Conservation (phyloP, 306 rosid species). For the Luffa acutangula region DNA sequence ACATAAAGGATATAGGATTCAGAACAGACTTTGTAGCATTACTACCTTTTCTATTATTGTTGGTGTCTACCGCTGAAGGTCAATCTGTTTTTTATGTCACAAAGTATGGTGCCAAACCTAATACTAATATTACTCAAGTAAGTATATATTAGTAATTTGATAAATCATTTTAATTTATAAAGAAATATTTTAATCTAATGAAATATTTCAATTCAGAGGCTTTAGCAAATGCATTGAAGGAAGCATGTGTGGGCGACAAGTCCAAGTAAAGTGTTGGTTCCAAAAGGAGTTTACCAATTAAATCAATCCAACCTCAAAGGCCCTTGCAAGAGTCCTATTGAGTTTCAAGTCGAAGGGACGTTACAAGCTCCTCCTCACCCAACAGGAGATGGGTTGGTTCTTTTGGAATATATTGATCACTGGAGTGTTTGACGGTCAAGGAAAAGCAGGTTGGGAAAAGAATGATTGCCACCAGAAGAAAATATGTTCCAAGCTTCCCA, state of each 20-base stretch:
- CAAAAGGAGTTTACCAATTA: constrained; percentile 8
- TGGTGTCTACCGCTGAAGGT: not conserved
- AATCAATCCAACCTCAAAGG: constrained; percentile 7
- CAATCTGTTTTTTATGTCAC: constrained; percentile 2
- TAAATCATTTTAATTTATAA: no score
- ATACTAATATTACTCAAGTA: constrained; percentile 10
- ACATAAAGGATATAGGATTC: not conserved
- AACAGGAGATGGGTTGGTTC: constrained; percentile 17
- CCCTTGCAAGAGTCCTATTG: constrained; percentile 33
- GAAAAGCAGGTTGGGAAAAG: constrained; percentile 25
- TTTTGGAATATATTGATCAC: constrained; percentile 7
- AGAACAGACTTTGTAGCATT: no score
- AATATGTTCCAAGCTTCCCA: constrained; percentile 10
- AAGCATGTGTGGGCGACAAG: constrained; percentile 17
- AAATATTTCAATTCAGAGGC: constrained; percentile 1
- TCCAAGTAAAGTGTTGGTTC: constrained; percentile 10
- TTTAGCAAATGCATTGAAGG: constrained; percentile 21
- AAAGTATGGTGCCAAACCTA: constrained; percentile 11
- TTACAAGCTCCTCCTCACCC: constrained; percentile 23
- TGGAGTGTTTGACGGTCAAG: constrained; percentile 43
- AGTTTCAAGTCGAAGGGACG: constrained; percentile 14
- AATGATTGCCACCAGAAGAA: constrained; percentile 11
- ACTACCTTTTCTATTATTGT: not conserved
- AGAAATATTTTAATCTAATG: no score
- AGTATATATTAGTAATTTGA: no score